Percentiles rank a stretch among this genome's conserved stretches.
phyloP scores from a whole-genome alignment of 495 filamentous ascomycete genomes.

The Aspergillus olivimuriae region DNA sequence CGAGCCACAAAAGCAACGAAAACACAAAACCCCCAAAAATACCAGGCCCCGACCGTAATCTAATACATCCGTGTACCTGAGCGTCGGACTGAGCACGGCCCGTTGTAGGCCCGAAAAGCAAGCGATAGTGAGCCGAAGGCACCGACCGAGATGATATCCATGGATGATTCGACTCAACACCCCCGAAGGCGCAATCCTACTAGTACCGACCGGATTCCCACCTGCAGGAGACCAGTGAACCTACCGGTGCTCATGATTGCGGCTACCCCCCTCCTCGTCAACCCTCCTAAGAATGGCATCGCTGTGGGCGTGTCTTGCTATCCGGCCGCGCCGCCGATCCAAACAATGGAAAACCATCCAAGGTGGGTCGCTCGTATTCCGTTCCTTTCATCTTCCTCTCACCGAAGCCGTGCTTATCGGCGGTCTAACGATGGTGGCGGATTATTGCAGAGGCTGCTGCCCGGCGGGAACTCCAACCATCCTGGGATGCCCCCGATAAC shows the following conservation, averaged over 20 bases:
- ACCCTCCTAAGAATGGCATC: background rate
- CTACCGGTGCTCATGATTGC: background rate
- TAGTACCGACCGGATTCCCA: background rate
- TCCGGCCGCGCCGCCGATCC: background rate
- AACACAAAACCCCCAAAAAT: no score
- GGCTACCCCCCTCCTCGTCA: background rate
- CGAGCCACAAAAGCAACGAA: no score
- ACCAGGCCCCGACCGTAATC: no score
- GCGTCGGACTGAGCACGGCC: no score
- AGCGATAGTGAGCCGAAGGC: no score
- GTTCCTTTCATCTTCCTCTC: background rate
- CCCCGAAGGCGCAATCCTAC: background rate
- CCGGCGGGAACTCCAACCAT: slow-evolving; percentile 7
- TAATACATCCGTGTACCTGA: no score
- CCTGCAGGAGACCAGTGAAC: background rate
- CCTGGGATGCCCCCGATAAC: slow-evolving; percentile 43
- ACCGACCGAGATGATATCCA: no score
- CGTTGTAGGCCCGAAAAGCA: no score
- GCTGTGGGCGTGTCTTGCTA: background rate
- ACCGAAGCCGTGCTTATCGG: background rate
- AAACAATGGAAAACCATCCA: background rate
- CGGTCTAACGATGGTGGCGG: background rate
- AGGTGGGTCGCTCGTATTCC: background rate
- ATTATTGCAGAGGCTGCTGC: background rate
- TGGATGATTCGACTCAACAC: no score